Evolutionary conservation across 108 stramenopile species (phyloP).

Genomic region (Cyclotella atomus): DNA sequence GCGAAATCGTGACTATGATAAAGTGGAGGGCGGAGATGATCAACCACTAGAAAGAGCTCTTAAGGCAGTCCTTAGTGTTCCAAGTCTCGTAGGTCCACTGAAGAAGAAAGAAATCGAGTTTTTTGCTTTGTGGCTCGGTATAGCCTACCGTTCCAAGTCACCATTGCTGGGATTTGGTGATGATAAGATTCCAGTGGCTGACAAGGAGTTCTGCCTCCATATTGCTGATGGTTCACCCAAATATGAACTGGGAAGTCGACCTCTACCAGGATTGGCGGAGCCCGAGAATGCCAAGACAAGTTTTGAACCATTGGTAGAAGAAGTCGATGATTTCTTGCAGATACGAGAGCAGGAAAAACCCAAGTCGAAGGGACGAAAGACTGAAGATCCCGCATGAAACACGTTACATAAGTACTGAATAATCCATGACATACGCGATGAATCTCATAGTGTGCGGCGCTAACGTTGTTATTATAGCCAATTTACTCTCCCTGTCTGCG

Average conservation of each 20-base stretch:
- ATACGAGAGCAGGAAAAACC: background rate
- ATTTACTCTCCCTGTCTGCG: conserved; percentile 59
- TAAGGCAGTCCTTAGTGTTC: conserved; percentile 65
- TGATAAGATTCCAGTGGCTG: conserved; percentile 71
- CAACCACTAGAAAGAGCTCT: conserved; percentile 69
- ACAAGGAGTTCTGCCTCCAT: conserved; percentile 53
- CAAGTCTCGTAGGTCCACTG: conserved; percentile 84
- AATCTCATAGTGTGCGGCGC: background rate
- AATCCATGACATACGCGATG: background rate
- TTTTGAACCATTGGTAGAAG: conserved; percentile 63
- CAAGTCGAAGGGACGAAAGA: background rate
- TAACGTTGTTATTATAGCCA: background rate
- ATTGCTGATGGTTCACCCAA: conserved; percentile 73
- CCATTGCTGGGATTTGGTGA: conserved; percentile 73
- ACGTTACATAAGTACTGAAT: background rate
- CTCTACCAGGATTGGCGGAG: conserved; percentile 67
- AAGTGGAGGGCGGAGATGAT: conserved; percentile 65
- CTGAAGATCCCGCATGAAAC: background rate
- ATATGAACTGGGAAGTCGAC: conserved; percentile 64
- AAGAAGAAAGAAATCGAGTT: conserved; percentile 76
- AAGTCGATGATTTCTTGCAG: conserved; percentile 77
- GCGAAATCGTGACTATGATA: conserved; percentile 83
- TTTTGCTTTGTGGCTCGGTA: conserved; percentile 70
- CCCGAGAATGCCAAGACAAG: conserved; percentile 23
- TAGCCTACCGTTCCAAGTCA: conserved; percentile 83